Conservation (phyloP, 2,329 filamentous ascomycete genomes). For the Penicillium digitatum region DNA sequence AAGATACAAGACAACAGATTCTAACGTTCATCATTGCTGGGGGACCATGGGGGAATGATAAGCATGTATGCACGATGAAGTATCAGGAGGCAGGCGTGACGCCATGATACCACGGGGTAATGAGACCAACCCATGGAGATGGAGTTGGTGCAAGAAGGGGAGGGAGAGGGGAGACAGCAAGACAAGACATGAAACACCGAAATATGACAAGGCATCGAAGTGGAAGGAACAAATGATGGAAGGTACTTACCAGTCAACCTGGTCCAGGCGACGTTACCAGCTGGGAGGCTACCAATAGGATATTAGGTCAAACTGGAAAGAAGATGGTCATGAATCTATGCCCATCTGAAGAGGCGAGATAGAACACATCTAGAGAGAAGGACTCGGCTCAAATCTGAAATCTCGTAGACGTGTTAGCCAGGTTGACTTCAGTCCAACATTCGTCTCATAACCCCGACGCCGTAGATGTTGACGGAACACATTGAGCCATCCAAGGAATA, state of each 20-base stretch:
- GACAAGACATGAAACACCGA: neutral
- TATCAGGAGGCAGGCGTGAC: neutral
- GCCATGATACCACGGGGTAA: neutral
- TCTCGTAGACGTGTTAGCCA: neutral
- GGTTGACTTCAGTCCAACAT: neutral
- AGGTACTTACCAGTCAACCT: neutral
- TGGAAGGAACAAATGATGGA: neutral
- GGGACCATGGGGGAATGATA: neutral
- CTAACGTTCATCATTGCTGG: neutral
- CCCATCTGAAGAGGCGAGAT: neutral
- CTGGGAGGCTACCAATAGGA: neutral
- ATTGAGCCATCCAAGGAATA: neutral
- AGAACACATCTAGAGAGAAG: neutral
- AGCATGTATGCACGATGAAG: neutral
- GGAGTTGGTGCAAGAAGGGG: neutral
- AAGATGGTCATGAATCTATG: neutral
- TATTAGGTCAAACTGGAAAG: neutral
- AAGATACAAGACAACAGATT: neutral
- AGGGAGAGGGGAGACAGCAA: neutral
- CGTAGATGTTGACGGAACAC: neutral
- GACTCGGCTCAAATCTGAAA: neutral
- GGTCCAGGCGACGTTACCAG: no score
- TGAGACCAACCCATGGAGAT: neutral
- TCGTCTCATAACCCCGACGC: neutral
- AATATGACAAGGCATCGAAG: neutral